Evolutionary conservation across 2,329 filamentous ascomycete genomes (phyloP), one percentile per base, ranked within the genome.

Genomic region (Fusarium pseudoanthophilum): DNA sequence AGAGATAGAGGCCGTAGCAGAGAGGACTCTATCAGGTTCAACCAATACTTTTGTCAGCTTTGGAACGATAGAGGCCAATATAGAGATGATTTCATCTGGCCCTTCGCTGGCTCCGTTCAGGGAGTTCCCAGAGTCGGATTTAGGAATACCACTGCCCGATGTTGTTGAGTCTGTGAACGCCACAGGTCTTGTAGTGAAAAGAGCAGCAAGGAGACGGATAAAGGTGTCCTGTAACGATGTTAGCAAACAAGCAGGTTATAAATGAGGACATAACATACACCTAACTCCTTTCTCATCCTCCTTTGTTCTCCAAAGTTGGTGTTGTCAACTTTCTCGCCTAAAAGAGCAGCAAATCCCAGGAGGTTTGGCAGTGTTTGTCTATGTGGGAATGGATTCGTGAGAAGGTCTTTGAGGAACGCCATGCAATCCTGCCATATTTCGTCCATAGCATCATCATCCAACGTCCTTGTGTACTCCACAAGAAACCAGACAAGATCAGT

Each of bases 371-470:
- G 83, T 13, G 95, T 95, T 79, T 98, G 95, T 63, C 96, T 89
- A 83, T 99, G 95, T 6, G 96, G 96, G 78, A 99, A 94, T 2
- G 96, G 97, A 78, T 99, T 99, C 30, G 92, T 91, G 34, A 99
- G 87, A 34, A 99, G 89, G 79, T 99, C 97, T 72, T 91, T 92
- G 68, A 98, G 82, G 81, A 99, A 99, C 0, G 92, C 90, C 78
- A 95, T 94, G 80, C 95, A 99, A 80, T 99, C 95, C 45, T 91
- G 88, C 96, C 96, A 99, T 55, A 99, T 97, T 82, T 99, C 96
- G 78, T 99, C 96, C 88, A 98, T 95, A 21, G 96, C 93, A 84
- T 99, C 96, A 78, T 99, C 96, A 78, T 99, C 96, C 18, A 98
- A 86, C 1, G 95, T 96, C 36, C 90, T 90, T 1, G 95, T 92